Evolutionary conservation across 2,329 filamentous ascomycete genomes (phyloP).

Genomic region (Tolypocladium paradoxum): DNA sequence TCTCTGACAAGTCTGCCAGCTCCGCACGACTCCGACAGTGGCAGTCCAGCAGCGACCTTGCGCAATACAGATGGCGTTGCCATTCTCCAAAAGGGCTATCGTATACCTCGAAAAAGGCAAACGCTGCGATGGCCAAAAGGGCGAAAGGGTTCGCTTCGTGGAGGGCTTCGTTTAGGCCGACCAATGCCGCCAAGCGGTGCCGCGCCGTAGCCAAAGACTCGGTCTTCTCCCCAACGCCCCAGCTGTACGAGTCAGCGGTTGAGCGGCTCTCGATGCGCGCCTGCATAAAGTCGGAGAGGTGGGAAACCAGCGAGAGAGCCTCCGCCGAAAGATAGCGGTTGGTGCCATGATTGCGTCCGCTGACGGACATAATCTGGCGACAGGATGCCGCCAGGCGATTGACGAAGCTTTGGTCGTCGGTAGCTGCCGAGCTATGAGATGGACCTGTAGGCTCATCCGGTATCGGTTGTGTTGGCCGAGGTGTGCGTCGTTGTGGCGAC

Average conservation of each 20-base stretch:
- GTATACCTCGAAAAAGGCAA: constrained; percentile 32
- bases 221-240: background rate
- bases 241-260: background rate
- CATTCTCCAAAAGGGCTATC: constrained; percentile 28
- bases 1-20: constrained; percentile 19
- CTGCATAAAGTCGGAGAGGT: constrained; percentile 14
- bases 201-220: constrained; percentile 10
- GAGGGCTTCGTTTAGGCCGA: constrained; percentile 25
- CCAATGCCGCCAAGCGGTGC: constrained; percentile 21
- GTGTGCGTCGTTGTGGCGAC: background rate
- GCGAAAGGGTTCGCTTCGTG: constrained; percentile 28
- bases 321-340: constrained; percentile 8
- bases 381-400: constrained; percentile 12
- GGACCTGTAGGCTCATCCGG: background rate
- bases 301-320: constrained; percentile 12
- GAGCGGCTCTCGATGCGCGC: constrained; percentile 10
- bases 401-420: constrained; percentile 11
- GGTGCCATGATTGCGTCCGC: constrained; percentile 1
- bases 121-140: constrained; percentile 30
- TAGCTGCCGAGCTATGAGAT: too few species aligned
- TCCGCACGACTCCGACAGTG: constrained; percentile 24
- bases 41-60: constrained; percentile 26
- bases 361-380: constrained; percentile 12
- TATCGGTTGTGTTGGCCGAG: too few species aligned
- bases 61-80: constrained; percentile 27